Base-by-base conservation (phyloP, 345 rosid species). In the Eutrema japonicum region DNA sequence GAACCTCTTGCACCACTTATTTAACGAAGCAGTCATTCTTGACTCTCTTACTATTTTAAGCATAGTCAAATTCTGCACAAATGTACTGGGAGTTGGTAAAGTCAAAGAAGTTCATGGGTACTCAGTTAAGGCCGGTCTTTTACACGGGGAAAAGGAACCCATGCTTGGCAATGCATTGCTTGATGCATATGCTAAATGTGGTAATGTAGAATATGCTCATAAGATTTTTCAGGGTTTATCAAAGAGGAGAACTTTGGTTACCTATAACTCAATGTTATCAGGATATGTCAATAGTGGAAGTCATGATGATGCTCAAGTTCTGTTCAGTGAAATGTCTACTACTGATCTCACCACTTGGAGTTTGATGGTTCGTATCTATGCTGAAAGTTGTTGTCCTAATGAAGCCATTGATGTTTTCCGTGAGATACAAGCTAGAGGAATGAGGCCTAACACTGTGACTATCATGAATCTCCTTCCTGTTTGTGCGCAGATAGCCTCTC, bases 301-400 rank as follows among this genome's bases (percentile, higher is more conserved):
- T 61, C 77, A 75, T 61, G 81, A 77, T 62, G 85, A 87, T 48
- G 91, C 86, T 32, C 60, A 70, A 57, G 67, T 49, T 63, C 76
- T 82, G 65, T 87, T 84, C 74, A 80, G 75, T 58, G 76, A 52
- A 74, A 87, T 85, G 85, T 32, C 74, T 63, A 69, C 47, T 30
- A 77, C 63, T 18, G 91, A 90, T 84, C 87, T 90, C 78, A 85
- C 95, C 10, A 79, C 88, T 64, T 92, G 93, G 95, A 92, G 89
- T 83, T 85, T 88, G 78, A 90, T 88, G 93, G 72, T 90, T 73
- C 87, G 82, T 71, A 87, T 77, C 57, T 92, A 77, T 79, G 86
- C 83, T 65, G 86, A 85, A 69, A 87, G 86, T 68, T 72, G 76
- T 69, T 76, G 75, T 62, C 76, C 82, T 51, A 58, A 43, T 73